Conservation (phyloP, 495 filamentous ascomycete genomes). For the Neurospora sp. region DNA sequence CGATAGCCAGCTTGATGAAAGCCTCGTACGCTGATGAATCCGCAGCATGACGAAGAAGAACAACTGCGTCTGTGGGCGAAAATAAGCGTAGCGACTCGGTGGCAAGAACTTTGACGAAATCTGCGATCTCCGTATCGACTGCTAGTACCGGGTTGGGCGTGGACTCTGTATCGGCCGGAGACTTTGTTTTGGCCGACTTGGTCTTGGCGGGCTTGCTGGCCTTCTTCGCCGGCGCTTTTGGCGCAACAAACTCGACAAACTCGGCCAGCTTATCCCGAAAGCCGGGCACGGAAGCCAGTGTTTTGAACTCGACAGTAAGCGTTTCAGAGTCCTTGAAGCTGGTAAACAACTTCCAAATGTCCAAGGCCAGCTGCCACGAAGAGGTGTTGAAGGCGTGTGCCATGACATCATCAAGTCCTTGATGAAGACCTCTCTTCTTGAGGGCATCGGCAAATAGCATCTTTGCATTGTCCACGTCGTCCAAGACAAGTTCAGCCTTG, state of each 20-base stretch:
- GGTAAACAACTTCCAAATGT: constrained; percentile 11
- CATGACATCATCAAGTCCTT: constrained; percentile 14
- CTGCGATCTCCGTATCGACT: background rate
- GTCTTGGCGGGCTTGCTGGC: background rate
- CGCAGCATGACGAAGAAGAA: constrained; percentile 18
- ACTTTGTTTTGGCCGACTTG: background rate
- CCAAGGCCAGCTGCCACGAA: constrained; percentile 14
- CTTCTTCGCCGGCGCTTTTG: background rate
- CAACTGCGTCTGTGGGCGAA: constrained; percentile 5
- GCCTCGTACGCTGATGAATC: constrained; percentile 20
- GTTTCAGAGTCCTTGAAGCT: background rate
- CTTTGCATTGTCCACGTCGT: constrained; percentile 11
- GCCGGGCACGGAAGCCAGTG: constrained; percentile 2
- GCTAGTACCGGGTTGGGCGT: background rate
- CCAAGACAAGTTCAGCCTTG: constrained; percentile 11
- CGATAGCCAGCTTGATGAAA: constrained; percentile 12
- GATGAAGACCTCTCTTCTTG: constrained; percentile 5
- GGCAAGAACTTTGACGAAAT: constrained; percentile 10
- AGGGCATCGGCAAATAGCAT: constrained; percentile 11
- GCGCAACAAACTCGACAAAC: background rate
- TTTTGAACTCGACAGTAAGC: background rate
- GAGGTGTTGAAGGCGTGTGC: constrained; percentile 12
- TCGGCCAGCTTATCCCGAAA: constrained; percentile 4
- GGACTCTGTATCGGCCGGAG: background rate
- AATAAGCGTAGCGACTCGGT: constrained; percentile 10